Conservation (phyloP, 345 rosid species). For the Clausena lansium region DNA sequence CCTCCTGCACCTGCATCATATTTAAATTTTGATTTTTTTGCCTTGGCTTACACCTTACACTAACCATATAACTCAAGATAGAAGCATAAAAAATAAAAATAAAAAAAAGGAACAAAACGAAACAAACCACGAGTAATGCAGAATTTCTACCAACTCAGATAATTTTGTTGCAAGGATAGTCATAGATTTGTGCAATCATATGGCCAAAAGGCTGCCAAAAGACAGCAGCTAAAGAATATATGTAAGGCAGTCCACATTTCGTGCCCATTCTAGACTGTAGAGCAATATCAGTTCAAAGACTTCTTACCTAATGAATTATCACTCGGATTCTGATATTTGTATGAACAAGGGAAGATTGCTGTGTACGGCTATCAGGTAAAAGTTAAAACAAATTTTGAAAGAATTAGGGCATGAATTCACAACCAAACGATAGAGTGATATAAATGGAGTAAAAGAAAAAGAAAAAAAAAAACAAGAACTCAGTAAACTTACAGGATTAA, state of each 20-base stretch:
- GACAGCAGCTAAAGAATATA: background rate
- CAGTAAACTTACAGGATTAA: slow-evolving; percentile 76
- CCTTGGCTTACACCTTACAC: background rate
- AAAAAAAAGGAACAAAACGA: no score
- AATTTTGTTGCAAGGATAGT: background rate
- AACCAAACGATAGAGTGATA: background rate
- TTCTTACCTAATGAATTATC: slow-evolving; percentile 69
- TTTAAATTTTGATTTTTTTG: background rate
- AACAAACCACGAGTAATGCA: background rate
- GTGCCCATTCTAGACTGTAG: background rate
- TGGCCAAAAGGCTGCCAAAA: background rate
- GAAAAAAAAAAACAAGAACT: background rate
- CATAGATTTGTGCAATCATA: background rate
- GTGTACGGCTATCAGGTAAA: slow-evolving; percentile 52
- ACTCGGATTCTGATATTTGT: slow-evolving; percentile 37
- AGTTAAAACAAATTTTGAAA: slow-evolving; percentile 4
- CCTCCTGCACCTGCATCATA: slow-evolving; percentile 58
- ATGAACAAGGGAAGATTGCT: slow-evolving; percentile 74
- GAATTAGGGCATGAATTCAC: background rate
- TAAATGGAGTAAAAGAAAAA: slow-evolving; percentile 1
- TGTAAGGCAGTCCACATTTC: background rate
- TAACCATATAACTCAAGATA: background rate
- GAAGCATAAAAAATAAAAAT: background rate
- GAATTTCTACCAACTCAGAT: background rate
- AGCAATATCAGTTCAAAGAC: background rate